phyloP scores from a whole-genome alignment of 2,329 filamentous ascomycete species.

The Aspergillus tubingensis region DNA sequence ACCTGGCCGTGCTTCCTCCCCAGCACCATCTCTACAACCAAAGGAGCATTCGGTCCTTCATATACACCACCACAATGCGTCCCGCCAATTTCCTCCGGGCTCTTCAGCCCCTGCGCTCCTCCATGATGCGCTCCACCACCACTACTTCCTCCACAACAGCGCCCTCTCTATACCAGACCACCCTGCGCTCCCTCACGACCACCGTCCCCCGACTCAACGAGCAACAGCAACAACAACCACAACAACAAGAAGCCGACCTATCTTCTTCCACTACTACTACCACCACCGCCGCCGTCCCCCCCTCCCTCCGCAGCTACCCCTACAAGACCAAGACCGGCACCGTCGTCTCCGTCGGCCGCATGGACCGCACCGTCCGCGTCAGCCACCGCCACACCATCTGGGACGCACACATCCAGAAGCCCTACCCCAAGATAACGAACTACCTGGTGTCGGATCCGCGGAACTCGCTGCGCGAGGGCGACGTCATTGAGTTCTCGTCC shows the following conservation, averaged over 20 bases:
- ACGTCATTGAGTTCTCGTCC: conserved; percentile 48
- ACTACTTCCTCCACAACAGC: conserved; percentile 15
- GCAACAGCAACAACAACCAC: background rate
- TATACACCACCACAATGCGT: conserved; percentile 26
- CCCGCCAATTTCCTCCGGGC: conserved; percentile 35
- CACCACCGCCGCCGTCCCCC: conserved; percentile 19
- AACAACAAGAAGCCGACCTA: conserved; percentile 3
- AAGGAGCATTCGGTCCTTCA: background rate
- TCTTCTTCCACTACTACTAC: background rate
- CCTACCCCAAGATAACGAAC: conserved; percentile 37
- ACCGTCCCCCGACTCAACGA: conserved; percentile 17
- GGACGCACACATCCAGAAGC: conserved; percentile 42
- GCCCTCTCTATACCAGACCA: conserved; percentile 19
- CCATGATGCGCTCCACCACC: conserved; percentile 28
- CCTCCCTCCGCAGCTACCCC: conserved; percentile 39
- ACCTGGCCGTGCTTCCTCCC: background rate
- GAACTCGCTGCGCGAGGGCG: conserved; percentile 46
- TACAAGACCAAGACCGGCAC: conserved; percentile 41
- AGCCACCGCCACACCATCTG: conserved; percentile 35
- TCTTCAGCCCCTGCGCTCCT: conserved; percentile 33
- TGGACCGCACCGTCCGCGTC: conserved; percentile 46
- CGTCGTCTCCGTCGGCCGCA: conserved; percentile 44
- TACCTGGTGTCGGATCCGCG: conserved; percentile 43
- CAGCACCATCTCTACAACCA: background rate
- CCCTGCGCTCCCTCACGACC: conserved; percentile 19